Base-by-base conservation (phyloP, 1,284 basidiomycete genomes). In the Irpex sp. region DNA sequence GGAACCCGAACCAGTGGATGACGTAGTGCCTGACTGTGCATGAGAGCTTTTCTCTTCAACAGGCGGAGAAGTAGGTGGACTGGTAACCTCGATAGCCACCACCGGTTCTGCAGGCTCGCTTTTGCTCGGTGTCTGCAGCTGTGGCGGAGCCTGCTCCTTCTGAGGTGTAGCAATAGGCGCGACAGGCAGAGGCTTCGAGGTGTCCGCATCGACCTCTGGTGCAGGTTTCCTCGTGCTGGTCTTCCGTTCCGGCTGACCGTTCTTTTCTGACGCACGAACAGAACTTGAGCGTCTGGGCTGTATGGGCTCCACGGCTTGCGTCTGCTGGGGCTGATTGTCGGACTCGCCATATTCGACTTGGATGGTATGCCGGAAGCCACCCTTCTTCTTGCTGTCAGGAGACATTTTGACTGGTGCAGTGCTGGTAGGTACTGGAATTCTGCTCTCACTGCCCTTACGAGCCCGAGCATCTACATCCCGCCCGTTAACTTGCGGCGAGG, bases 361-460 rank as follows among this genome's bases (percentile, higher is more conserved):
- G 49, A 97, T 93, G 1, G 95, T 97, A 76, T 97, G 94, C 13
- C 90, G 78, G 73, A 88, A 85, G 59, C 74, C 80, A 17, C 71
- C 74, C 60, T 76, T 79, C 71, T 78, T 79, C 63, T 73, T 72
- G 9, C 73, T 66, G 57, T 80, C 78, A 15, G 75, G 68, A 7
- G 74, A 71, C 58, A 65, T 70, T 66, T 72, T 72, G 66, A 69
- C 69, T 46, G 72, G 68, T 17, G 74, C 74, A 46, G 71, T 63
- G 9, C 71, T 67, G 33, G 70, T 35, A 17, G 67, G 66, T 7
- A 55, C 43, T 17, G 64, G 37, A 1, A 61, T 61, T 53, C 68
- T 70, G 55, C 58, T 61, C n/a, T 64, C 60, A 7, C 35, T 57
- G 13, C 15, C 49, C 26, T 63, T 68, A 39, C 64, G 57, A 31